A percentile compares a stretch with the other conserved stretches of the same genome.
These are phyloP conservation scores for Bacidia rubella DNA, from an alignment of 495 filamentous ascomycete genomes.

Conservation along the genomic window DNA sequence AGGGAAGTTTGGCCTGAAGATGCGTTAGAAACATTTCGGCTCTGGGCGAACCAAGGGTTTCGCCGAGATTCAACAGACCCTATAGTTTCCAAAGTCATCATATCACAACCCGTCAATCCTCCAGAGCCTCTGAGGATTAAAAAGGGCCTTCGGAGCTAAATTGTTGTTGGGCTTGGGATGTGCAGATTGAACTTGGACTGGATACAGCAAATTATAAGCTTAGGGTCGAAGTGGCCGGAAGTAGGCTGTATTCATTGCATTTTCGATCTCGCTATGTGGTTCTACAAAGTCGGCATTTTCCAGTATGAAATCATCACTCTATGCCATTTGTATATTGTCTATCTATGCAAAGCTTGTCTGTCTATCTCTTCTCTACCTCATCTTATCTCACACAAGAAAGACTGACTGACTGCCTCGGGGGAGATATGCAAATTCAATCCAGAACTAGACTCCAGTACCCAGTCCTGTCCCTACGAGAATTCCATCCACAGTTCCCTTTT, in stretches of 20 bases:
- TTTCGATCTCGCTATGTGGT: background rate
- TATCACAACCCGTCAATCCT: constrained; percentile 6
- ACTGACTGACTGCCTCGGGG: background rate
- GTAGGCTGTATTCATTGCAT: constrained; percentile 13
- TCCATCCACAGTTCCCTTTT: background rate
- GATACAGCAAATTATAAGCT: constrained; percentile 4
- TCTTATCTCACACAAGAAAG: background rate
- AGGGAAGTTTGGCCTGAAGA: constrained; percentile 15
- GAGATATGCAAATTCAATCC: background rate
- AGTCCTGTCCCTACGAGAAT: background rate
- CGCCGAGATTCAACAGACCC: constrained; percentile 4
- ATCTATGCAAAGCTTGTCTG: background rate
- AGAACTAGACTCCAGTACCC: background rate
- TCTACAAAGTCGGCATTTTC: background rate
- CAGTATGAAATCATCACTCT: background rate
- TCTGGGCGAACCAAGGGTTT: constrained; percentile 19
- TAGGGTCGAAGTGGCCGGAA: constrained; percentile 17
- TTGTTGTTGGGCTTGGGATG: constrained; percentile 7
- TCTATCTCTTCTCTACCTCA: background rate
- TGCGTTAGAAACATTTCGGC: constrained; percentile 15
- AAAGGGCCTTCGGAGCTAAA: constrained; percentile 13
- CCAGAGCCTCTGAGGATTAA: constrained; percentile 5
- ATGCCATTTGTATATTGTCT: background rate
- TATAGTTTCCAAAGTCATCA: constrained; percentile 5
- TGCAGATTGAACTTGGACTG: constrained; percentile 14